phyloP scores from a whole-genome alignment of 192 early-diverging fungal genomes.

The Backusella liffmaniae region DNA sequence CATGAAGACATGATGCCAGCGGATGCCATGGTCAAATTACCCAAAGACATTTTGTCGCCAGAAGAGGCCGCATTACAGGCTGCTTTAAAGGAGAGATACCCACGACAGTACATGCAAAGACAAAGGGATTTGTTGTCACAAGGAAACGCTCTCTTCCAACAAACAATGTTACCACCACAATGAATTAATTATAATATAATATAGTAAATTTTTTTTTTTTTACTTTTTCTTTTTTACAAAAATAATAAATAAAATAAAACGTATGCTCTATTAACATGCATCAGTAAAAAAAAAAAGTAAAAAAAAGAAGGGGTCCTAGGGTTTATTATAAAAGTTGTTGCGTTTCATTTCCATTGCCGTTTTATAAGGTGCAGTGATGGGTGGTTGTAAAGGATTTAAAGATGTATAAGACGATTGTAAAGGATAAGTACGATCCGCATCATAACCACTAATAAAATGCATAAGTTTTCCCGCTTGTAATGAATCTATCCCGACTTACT shows the following conservation, averaged over 20 bases:
- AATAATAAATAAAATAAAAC: background rate
- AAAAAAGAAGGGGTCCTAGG: background rate
- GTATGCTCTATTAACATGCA: too few species aligned
- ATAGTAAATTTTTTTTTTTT: background rate
- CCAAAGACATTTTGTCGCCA: background rate
- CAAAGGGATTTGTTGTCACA: background rate
- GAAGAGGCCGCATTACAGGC: background rate
- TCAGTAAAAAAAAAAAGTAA: background rate
- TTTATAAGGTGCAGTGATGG: constrained; percentile 88
- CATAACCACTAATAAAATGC: constrained; percentile 60
- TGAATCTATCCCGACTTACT: constrained; percentile 27
- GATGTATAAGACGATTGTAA: constrained; percentile 42
- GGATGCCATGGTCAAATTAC: background rate
- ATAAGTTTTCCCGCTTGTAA: too few species aligned
- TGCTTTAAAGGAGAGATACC: constrained; percentile 4
- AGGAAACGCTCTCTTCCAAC: constrained; percentile 8
- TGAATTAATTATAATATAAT: background rate
- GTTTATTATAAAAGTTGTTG: constrained; percentile 70
- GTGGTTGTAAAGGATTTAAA: constrained; percentile 77
- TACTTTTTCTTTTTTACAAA: too few species aligned
- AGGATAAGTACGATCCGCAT: constrained; percentile 85
- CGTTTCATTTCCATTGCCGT: constrained; percentile 73
- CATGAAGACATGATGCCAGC: background rate
- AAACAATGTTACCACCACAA: background rate
- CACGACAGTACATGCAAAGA: constrained; percentile 8